These are phyloP conservation scores for Saccharata proteae DNA, from an alignment of 2,329 filamentous ascomycete species.

Conservation along the genomic window DNA sequence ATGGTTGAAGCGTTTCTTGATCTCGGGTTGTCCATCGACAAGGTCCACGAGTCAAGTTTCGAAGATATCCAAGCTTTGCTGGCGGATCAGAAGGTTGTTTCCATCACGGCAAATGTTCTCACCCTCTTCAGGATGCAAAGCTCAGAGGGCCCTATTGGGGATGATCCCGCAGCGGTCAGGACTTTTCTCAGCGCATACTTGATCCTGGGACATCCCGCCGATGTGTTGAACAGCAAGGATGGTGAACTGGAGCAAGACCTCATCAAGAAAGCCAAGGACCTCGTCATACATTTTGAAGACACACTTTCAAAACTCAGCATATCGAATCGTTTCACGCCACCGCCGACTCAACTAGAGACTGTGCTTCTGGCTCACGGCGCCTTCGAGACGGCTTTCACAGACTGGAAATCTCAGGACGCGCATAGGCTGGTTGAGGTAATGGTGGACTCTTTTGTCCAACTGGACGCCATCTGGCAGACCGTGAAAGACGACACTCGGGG, in stretches of 20 bases:
- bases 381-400: conserved; percentile 68
- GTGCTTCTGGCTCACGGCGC: conserved; percentile 59
- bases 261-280: conserved; percentile 63
- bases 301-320: conserved; percentile 54
- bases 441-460: conserved; percentile 74
- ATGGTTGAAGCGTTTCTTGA: conserved; percentile 54
- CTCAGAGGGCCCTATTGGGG: conserved; percentile 47
- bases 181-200: conserved; percentile 72
- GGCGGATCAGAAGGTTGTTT: conserved; percentile 52
- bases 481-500: conserved; percentile 68
- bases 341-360: conserved; percentile 47
- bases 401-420: conserved; percentile 73
- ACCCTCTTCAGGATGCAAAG: conserved; percentile 52
- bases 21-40: conserved; percentile 57
- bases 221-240: conserved; percentile 65
- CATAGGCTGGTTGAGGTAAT: conserved; percentile 69
- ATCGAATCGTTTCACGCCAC: conserved; percentile 55
- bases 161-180: conserved; percentile 57
- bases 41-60: conserved; percentile 57
- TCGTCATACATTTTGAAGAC: conserved; percentile 67
- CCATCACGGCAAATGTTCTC: conserved; percentile 54
- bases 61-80: conserved; percentile 61
- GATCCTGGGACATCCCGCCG: conserved; percentile 65
- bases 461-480: conserved; percentile 73
- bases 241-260: conserved; percentile 58